Base-by-base conservation (phyloP, 1,284 basidiomycete genomes). In the Coniferiporia sulphurascens region DNA sequence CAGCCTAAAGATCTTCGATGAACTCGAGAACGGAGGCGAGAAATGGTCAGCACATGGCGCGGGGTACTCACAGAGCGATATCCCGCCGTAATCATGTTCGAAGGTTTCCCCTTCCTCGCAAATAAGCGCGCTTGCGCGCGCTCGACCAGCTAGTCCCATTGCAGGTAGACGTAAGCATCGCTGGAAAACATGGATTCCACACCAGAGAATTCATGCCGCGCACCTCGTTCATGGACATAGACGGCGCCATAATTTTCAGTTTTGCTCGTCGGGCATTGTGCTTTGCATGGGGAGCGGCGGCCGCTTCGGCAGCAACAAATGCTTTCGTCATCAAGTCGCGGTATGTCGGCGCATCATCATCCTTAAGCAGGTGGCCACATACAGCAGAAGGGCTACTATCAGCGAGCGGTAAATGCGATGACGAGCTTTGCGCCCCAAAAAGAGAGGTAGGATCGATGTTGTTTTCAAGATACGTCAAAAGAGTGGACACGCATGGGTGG, bases 81-180 rank as follows among this genome's bases (percentile, higher is more conserved):
- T 3, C 90, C 89, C 12, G 77, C 68, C 1, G 85, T 82, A 15
- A 92, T 76, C 0, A 91, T 73, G 65, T 89, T 86, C 3, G 72
- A 72, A 2, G 77, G 71, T 36, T 73, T 74, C 12, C 65, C 79
- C 4, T 66, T 66, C 48, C 69, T 72, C 3, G 69, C 52, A 52
- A 88, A 78, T 5, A 89, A 67, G 45, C 71, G 77, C 53, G 76
- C 75, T 62, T 86, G 85, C 2, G 80, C 83, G 58, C 75, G 75
- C 48, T 85, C 82, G 48, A 89, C 76, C 5, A 88, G 66, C 87
- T 89, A 49, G 19, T 17, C 19, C 44, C 44, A n/a, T 19, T n/a
- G 17, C 44, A 46, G 17, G 8, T 17, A 12, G 44, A 4, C 44
- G 19, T 46, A 17, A 32, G 38, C 22, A 13, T 34, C 4, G 50